A percentile compares a stretch with the other conserved stretches of the same genome.
These are phyloP conservation scores for Talaromyces marneffei DNA, from an alignment of 2,329 filamentous ascomycete genomes.

Conservation along the genomic window DNA sequence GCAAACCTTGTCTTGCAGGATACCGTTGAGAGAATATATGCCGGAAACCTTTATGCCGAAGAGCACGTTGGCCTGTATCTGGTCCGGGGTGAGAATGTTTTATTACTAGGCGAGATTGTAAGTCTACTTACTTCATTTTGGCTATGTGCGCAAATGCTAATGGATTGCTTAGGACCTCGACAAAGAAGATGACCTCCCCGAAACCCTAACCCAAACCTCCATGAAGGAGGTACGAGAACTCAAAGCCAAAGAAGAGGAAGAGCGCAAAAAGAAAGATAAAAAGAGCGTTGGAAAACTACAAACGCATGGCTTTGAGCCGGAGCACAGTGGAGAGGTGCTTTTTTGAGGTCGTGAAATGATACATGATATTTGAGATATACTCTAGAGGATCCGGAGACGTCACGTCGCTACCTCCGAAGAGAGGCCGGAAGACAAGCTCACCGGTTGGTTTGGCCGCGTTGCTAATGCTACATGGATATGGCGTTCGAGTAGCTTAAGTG, in stretches of 20 bases:
- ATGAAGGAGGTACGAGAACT: slow-evolving; percentile 65
- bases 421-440: background rate
- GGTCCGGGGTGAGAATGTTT: slow-evolving; percentile 93
- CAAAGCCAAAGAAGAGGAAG: slow-evolving; percentile 63
- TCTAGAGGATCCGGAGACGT: background rate
- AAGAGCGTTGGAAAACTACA: slow-evolving; percentile 63
- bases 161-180: slow-evolving; percentile 66
- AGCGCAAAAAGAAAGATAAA: slow-evolving; percentile 69
- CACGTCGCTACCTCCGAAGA: background rate
- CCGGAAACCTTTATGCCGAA: slow-evolving; percentile 70
- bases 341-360: slow-evolving; percentile 44
- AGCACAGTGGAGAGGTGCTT: slow-evolving; percentile 70
- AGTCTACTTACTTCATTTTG: too few relatives aligned
- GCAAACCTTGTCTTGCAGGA: slow-evolving; percentile 93
- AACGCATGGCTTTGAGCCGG: slow-evolving; percentile 79
- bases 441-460: background rate
- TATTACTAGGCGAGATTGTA: slow-evolving; percentile 84
- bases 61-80: slow-evolving; percentile 81
- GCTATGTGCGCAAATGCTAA: background rate
- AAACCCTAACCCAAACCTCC: slow-evolving; percentile 61
- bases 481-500: background rate
- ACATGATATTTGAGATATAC: background rate
- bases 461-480: background rate
- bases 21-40: slow-evolving; percentile 83
- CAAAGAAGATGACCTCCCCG: slow-evolving; percentile 80